A percentile compares a stretch with the other conserved stretches of the same genome.
Evolutionary conservation across 305 asterid genomes (phyloP).

Genomic region (Withania somnifera): DNA sequence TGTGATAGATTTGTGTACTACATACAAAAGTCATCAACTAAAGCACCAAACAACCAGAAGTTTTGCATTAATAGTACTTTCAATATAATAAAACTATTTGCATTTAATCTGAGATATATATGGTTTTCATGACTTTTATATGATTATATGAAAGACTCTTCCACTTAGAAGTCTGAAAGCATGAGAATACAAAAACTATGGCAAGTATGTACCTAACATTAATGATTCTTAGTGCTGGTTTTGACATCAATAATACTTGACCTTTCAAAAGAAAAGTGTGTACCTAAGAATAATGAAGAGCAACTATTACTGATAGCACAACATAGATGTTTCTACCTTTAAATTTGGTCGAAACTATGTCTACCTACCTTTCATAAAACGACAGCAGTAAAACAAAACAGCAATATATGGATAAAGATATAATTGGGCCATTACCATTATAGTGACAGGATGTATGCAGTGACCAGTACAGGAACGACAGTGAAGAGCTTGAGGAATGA

Average conservation of each 20-base stretch:
- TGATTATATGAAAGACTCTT: background rate
- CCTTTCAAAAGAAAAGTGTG: background rate
- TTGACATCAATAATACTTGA: background rate
- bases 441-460: constrained; percentile 96
- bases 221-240: background rate
- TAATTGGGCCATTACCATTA: constrained; percentile 42
- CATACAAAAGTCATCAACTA: background rate
- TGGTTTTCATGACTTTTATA: background rate
- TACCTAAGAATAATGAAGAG: background rate
- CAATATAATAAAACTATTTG: background rate
- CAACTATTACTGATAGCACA: background rate
- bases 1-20: background rate
- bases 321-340: background rate
- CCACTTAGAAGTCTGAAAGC: background rate
- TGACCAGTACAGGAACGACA: constrained; percentile 91
- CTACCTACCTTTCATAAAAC: background rate
- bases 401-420: background rate
- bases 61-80: background rate
- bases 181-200: background rate
- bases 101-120: background rate
- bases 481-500: constrained; percentile 84
- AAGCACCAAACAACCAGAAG: background rate
- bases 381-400: background rate
- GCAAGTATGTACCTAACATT: background rate
- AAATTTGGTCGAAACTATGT: background rate